Percentiles rank a stretch among this genome's conserved stretches.
Evolutionary conservation across 345 rosid genomes (phyloP).

Genomic region (Ceriops tagal): DNA sequence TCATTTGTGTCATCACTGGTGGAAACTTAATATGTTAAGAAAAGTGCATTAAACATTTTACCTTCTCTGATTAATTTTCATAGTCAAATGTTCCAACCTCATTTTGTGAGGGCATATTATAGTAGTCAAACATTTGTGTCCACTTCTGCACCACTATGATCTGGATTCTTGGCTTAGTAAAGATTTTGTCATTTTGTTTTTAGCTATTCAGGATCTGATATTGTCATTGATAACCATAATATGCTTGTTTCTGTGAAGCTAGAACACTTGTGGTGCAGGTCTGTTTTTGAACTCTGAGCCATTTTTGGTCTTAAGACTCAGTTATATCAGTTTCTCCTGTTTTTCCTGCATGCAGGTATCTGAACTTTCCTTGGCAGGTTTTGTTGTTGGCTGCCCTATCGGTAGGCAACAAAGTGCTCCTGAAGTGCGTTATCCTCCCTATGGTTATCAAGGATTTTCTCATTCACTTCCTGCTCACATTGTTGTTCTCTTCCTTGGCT

Average conservation of each 20-base stretch:
- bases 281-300: constrained; percentile 8
- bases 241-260: not conserved
- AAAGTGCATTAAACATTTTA: too few relatives aligned
- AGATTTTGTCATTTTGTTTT: not conserved
- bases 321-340: constrained; percentile 4
- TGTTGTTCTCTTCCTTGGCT: constrained; percentile 11
- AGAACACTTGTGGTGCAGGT: not conserved
- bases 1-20: too few relatives aligned
- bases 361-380: constrained; percentile 58
- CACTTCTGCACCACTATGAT: not conserved
- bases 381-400: constrained; percentile 67
- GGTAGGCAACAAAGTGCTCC: constrained; percentile 30
- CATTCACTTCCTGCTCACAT: constrained; percentile 5
- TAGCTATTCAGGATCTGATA: too few relatives aligned
- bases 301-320: constrained; percentile 6
- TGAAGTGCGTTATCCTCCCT: constrained; percentile 37
- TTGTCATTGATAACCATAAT: not conserved
- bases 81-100: too few relatives aligned
- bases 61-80: too few relatives aligned
- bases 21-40: too few relatives aligned
- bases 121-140: not conserved
- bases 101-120: too few relatives aligned
- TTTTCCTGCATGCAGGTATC: constrained; percentile 45
- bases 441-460: constrained; percentile 3
- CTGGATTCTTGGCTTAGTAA: not conserved